Base-by-base conservation (phyloP, 2,329 filamentous ascomycete genomes). In the Emergomyces pasteurianus region DNA sequence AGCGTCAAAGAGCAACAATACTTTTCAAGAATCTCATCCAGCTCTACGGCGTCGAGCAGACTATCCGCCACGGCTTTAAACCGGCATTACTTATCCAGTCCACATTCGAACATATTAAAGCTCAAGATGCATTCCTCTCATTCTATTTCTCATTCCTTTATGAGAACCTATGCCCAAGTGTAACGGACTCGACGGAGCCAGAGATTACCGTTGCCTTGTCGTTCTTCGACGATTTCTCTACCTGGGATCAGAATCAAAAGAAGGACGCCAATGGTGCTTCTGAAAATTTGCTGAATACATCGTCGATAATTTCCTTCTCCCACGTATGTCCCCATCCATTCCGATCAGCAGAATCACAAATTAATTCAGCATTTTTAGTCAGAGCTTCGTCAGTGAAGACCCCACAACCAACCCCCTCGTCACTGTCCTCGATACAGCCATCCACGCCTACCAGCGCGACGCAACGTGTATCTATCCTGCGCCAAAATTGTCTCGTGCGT, bases 231-330 rank as follows among this genome's bases (percentile, higher is more conserved):
- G 23, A 60, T 59, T 63, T 62, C 63, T 52, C 40, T 40, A 56
- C 53, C 60, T 46, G 63, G 58, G 62, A 59, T 58, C 52, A 63
- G 59, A 52, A 60, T 59, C 43, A 58, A 60, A 52, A 47, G 50
- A 28, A 49, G 46, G 28, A 62, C 36, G n/a, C 49, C 47, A 54
- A 60, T 61, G 58, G 40, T 53, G 58, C 60, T 47, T 56, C 59
- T 55, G 62, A 66, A 59, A 53, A n/a, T 67, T 67, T 63, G 63
- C 63, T 43, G 60, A 67, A 36, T 64, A 67, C 60, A 64, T 67
- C 34, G 55, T 67, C 40, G 60, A 67, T 4, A 64, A 65, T 38
- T 64, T 67, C 36, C 55, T 67, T 40, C 62, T 66, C 26, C 66
- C 66, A 57, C 47, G 65, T 67, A 64, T 47, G 40, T n/a, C n/a